These are phyloP conservation scores for Coemansia erecta DNA, from an alignment of 192 early-diverging fungal species.

Conservation along the genomic window DNA sequence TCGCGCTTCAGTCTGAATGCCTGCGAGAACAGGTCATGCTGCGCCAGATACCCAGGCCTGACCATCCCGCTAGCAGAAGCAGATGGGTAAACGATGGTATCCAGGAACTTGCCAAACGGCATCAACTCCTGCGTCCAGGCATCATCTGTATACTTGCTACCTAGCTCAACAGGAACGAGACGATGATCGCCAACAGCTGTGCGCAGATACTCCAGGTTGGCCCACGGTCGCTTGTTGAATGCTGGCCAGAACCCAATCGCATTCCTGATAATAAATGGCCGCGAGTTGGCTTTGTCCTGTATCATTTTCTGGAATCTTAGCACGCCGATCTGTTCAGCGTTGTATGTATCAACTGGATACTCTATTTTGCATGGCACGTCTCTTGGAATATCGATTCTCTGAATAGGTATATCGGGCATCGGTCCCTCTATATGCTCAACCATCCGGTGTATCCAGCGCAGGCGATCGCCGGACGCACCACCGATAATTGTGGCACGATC, in stretches of 20 bases:
- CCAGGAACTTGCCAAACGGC: conserved; percentile 68
- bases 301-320: conserved; percentile 18
- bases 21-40: conserved; percentile 81
- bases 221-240: conserved; percentile 55
- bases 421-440: conserved; percentile 12
- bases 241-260: conserved; percentile 41
- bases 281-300: background rate
- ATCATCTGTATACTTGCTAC: conserved; percentile 71
- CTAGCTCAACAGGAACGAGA: conserved; percentile 80
- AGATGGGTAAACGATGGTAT: conserved; percentile 36
- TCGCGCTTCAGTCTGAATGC: conserved; percentile 66
- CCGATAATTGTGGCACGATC: conserved; percentile 24
- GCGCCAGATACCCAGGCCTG: conserved; percentile 71
- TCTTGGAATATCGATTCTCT: background rate
- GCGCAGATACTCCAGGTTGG: conserved; percentile 59
- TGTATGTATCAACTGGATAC: conserved; percentile 9
- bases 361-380: background rate
- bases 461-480: conserved; percentile 1
- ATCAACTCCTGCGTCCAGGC: conserved; percentile 75
- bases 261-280: conserved; percentile 30
- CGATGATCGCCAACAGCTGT: conserved; percentile 62
- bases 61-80: background rate
- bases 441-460: conserved; percentile 23
- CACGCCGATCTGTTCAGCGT: conserved; percentile 12
- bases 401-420: background rate